Base-by-base conservation (phyloP, 768 basidiomycete species). In the Pulveroboletus sp. region DNA sequence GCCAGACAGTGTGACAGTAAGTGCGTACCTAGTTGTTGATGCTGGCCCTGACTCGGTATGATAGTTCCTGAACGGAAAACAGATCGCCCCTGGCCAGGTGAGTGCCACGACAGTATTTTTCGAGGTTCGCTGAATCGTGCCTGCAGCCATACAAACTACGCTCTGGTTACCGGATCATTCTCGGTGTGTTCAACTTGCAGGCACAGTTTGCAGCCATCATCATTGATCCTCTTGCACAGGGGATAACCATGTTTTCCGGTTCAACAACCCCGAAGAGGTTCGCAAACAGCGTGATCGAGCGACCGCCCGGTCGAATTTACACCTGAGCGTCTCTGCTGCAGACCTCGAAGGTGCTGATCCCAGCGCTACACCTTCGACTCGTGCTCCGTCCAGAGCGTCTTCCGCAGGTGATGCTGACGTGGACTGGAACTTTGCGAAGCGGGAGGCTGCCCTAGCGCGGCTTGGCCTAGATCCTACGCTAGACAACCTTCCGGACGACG, bases 361-460 rank as follows among this genome's bases (percentile, higher is more conserved):
- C 26, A 56, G 35, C 32, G 64, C 56, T 23, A 71, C 77, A 0
- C 75, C 78, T 19, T 78, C 77, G 12, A 67, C 86, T 9, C 82
- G 89, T n/a, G 89, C 92, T 3, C 84, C 84, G 37, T 90, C 90
- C 6, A 86, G 88, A 4, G 73, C 78, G 2, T 86, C 86, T 2
- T 79, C 79, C 4, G 79, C 80, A 20, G 85, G 80, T 47, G 75
- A 80, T 23, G 76, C 67, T 23, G 87, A 91, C 55, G 87, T 93
- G 37, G 96, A 99, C 66, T 99, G 96, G 96, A 89, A 83, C n/a
- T 98, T 85, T 67, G 96, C 96, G 6, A 89, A 90, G 64, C 81
- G 93, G 8, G 96, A 99, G 69, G 93, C 93, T 6, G 94, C 92
- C 4, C 76, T 93, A 31, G 88, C 90, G 2, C 78, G 86, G 41